Evolutionary conservation across 2,329 filamentous ascomycete genomes (phyloP), one percentile per base, ranked within the genome.

Genomic region (Pestalotiopsis sp.): DNA sequence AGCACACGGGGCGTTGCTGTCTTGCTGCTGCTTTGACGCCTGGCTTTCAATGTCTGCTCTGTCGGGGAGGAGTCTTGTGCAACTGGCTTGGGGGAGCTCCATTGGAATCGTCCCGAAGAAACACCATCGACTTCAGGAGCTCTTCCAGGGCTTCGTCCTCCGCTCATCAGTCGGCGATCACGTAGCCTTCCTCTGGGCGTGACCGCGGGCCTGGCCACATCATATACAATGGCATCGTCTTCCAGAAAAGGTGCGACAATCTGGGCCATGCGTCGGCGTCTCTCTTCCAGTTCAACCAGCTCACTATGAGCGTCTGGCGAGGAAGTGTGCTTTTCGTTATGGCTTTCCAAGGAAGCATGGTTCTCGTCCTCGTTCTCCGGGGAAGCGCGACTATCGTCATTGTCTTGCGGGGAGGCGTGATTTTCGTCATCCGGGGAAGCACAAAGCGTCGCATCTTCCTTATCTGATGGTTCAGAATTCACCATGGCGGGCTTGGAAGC

Each of bases 11-110:
- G 13, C 11, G 36, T 12, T 31, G 20, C 27, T 14, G 20, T 64
- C 20, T 20, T 49, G 41, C 13, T 25, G 20, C 13, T 25, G 20
- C 13, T 49, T 17, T 49, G 20, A n/a, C 61, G 61, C 25, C 39
- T 45, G 20, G 38, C 61, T 25, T 64, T 64, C n/a, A 52, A 49
- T 25, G 61, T 64, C 14, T 64, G n/a, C 38, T 49, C 17, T 11
- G 61, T 64, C 25, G 61, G 61, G 17, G 61, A 64, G 17, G 61
- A 64, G 9, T 64, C 61, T 52, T 52, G 17, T n/a, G 45, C 7
- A 52, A 20, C 45, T 2, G n/a, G 17, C 17, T 52, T 9, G 14
- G 45, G 45, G 20, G 45, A 20, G n/a, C 45, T 52, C 6, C 17
- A 9, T 23, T 52, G 45, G 17, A 20, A 17, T 52, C n/a, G 45